Evolutionary conservation across 2,329 filamentous ascomycete species (phyloP).

Genomic region (Neocucurbitaria cava): DNA sequence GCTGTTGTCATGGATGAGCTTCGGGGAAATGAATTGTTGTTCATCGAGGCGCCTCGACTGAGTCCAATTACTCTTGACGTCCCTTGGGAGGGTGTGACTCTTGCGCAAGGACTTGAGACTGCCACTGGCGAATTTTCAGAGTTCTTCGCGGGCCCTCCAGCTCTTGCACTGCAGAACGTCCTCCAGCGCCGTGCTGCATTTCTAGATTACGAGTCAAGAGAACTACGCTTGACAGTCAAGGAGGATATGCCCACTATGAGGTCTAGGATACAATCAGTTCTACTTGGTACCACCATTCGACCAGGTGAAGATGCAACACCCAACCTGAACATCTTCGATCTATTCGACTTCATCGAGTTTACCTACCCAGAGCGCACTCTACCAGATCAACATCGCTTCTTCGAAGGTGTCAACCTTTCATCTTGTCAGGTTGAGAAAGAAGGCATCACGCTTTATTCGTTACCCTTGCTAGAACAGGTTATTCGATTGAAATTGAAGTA

Average conservation of each 20-base stretch:
- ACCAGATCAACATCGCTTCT: constrained; percentile 64
- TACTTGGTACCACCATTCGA: constrained; percentile 77
- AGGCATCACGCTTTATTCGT: constrained; percentile 67
- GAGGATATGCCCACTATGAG: constrained; percentile 66
- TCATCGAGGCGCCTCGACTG: constrained; percentile 75
- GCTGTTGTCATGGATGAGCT: constrained; percentile 79
- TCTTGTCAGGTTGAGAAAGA: constrained; percentile 67
- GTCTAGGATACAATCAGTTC: constrained; percentile 61
- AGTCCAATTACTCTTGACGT: constrained; percentile 72
- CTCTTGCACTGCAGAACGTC: constrained; percentile 76
- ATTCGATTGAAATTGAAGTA: constrained; percentile 74
- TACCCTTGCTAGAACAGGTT: constrained; percentile 75
- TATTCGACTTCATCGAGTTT: constrained; percentile 88
- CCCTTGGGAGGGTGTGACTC: constrained; percentile 74
- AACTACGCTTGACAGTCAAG: constrained; percentile 79
- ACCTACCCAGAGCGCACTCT: constrained; percentile 57
- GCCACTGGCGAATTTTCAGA: constrained; percentile 51
- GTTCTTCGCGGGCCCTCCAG: constrained; percentile 73
- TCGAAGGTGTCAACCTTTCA: constrained; percentile 71
- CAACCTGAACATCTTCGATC: constrained; percentile 83
- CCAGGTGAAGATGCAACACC: constrained; percentile 70
- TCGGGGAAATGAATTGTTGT: constrained; percentile 79
- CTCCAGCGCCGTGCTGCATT: constrained; percentile 77
- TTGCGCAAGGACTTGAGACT: constrained; percentile 53
- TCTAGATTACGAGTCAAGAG: constrained; percentile 84